These are phyloP conservation scores for Nephelium lappaceum DNA, from an alignment of 345 rosid genomes.

Conservation along the genomic window DNA sequence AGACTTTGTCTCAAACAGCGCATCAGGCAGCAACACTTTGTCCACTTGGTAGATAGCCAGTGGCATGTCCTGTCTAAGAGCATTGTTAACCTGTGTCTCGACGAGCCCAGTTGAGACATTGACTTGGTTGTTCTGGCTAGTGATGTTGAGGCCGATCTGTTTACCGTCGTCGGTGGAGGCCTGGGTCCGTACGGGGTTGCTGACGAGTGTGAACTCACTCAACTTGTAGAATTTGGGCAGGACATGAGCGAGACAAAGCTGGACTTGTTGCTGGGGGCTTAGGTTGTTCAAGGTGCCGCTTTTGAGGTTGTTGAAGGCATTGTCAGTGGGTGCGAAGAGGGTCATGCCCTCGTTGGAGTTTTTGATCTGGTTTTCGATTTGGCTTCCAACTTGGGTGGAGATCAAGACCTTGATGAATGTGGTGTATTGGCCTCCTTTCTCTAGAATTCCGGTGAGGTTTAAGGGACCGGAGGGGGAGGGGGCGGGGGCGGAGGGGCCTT, in stretches of 20 bases:
- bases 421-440: conserved; percentile 64
- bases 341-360: conserved; percentile 78
- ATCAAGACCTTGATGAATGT: conserved; percentile 56
- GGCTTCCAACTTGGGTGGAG: conserved; percentile 56
- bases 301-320: conserved; percentile 75
- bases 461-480: conserved; percentile 59
- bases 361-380: conserved; percentile 69
- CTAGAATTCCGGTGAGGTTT: conserved; percentile 76
- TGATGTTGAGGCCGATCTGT: conserved; percentile 62
- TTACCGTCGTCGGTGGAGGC: conserved; percentile 52
- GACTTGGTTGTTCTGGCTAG: conserved; percentile 70
- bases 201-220: conserved; percentile 54
- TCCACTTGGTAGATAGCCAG: conserved; percentile 82
- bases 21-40: conserved; percentile 71
- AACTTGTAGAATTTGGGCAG: conserved; percentile 57
- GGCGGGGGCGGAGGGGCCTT: conserved; percentile 51
- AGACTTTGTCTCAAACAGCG: conserved; percentile 49
- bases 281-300: conserved; percentile 55
- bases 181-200: conserved; percentile 79
- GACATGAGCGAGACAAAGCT: conserved; percentile 64
- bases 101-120: conserved; percentile 73
- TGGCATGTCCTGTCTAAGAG: conserved; percentile 50
- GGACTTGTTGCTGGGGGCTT: conserved; percentile 47
- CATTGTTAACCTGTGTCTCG: conserved; percentile 65
- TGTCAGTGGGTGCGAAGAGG: conserved; percentile 82